Evolutionary conservation across 2,329 filamentous ascomycete species (phyloP).

Genomic region (Cordyceps militaris): DNA sequence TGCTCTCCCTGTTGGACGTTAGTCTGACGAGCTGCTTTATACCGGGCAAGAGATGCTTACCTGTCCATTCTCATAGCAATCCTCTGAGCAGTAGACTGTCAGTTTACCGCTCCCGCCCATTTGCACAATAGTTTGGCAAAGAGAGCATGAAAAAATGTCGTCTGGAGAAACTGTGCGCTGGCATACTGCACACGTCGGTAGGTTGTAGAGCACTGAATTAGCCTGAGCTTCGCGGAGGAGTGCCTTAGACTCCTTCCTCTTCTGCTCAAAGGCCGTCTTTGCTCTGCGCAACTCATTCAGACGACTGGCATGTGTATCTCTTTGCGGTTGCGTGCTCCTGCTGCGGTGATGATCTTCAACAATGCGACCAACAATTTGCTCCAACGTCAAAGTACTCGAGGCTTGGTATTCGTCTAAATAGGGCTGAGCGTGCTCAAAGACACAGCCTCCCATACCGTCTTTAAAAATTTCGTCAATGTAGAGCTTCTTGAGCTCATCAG

Average conservation of each 20-base stretch:
- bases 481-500: constrained; percentile 28
- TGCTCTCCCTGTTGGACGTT: constrained; percentile 29
- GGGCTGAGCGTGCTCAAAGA: constrained; percentile 27
- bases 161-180: constrained; percentile 25
- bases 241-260: constrained; percentile 32
- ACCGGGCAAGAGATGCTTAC: constrained; percentile 26
- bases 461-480: constrained; percentile 38
- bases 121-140: constrained; percentile 38
- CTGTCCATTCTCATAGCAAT: constrained; percentile 33
- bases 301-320: constrained; percentile 31
- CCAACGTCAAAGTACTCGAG: constrained; percentile 23
- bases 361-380: constrained; percentile 29
- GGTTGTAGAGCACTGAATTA: constrained; percentile 28
- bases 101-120: constrained; percentile 29
- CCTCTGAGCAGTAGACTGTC: constrained; percentile 39
- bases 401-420: constrained; percentile 33
- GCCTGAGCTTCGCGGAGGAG: constrained; percentile 25
- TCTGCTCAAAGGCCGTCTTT: constrained; percentile 42
- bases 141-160: constrained; percentile 34
- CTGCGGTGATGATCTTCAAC: constrained; percentile 25
- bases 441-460: constrained; percentile 26
- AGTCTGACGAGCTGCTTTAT: neutral
- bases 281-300: constrained; percentile 42
- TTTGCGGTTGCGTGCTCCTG: constrained; percentile 26
- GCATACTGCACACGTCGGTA: constrained; percentile 36